Percentiles rank a stretch among this genome's conserved stretches.
phyloP scores from a whole-genome alignment of 805 yeast species.

The Ogataea corticis region DNA sequence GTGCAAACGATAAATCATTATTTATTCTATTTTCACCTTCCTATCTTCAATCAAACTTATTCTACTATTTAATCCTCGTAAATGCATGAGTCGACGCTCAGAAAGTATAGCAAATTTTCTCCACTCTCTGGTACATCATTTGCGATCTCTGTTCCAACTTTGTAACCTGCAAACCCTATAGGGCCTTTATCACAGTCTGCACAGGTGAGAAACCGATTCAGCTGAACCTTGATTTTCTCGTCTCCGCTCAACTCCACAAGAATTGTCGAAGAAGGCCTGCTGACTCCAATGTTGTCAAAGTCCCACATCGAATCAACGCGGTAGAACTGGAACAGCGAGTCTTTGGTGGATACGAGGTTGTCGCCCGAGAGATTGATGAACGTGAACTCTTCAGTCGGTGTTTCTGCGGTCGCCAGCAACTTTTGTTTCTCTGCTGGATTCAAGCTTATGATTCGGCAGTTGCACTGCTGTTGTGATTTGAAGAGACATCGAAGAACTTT shows the following conservation, averaged over 20 bases:
- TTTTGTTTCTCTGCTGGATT: slow-evolving; percentile 4
- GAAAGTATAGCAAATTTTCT: slow-evolving; percentile 18
- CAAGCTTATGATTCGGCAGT: slow-evolving; percentile 13
- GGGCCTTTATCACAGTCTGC: slow-evolving; percentile 82
- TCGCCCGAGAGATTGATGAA: slow-evolving; percentile 8
- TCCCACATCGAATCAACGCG: slow-evolving; percentile 67
- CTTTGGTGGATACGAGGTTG: neutral
- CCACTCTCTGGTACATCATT: slow-evolving; percentile 11
- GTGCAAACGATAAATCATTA: slow-evolving; percentile 4
- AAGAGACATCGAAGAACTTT: slow-evolving; percentile 9
- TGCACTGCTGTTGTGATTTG: slow-evolving; percentile 7
- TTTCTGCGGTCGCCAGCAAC: neutral
- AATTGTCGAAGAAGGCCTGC: slow-evolving; percentile 37
- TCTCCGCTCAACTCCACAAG: slow-evolving; percentile 10
- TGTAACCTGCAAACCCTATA: slow-evolving; percentile 61
- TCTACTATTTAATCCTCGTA: slow-evolving; percentile 12
- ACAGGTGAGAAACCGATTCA: slow-evolving; percentile 61
- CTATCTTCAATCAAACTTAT: slow-evolving; percentile 3
- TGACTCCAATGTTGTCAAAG: slow-evolving; percentile 78
- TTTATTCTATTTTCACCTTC: slow-evolving; percentile 8
- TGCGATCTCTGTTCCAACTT: slow-evolving; percentile 20
- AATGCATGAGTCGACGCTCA: slow-evolving; percentile 16
- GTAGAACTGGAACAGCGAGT: slow-evolving; percentile 30
- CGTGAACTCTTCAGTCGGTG: slow-evolving; percentile 1
- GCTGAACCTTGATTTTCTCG: slow-evolving; percentile 24